A percentile compares a stretch with the other conserved stretches of the same genome.
These are phyloP conservation scores for Ulota crispa DNA, from an alignment of 225 moss, liverwort and hornwort genomes.

Conservation along the genomic window DNA sequence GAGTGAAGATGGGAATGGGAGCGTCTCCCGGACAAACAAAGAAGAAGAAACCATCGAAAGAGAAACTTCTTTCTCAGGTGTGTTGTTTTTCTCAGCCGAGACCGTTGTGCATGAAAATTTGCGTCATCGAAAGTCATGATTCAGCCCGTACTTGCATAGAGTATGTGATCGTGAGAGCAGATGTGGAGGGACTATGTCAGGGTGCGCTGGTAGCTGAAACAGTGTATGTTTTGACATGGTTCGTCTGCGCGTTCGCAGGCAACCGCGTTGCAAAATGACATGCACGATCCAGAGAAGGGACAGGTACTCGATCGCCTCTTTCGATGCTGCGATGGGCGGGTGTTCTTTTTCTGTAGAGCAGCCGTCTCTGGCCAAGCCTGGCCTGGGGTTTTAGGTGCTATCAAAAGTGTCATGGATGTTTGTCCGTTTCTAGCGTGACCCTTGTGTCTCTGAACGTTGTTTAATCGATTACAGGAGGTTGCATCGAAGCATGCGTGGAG, in stretches of 20 bases:
- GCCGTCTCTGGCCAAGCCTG: neutral
- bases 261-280: slow-evolving; percentile 70
- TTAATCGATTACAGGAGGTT: slow-evolving; percentile 58
- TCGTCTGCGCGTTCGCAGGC: slow-evolving; percentile 52
- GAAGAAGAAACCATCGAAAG: slow-evolving; percentile 77
- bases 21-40: slow-evolving; percentile 48
- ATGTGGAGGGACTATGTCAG: neutral
- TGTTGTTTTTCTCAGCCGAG: neutral
- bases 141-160: neutral
- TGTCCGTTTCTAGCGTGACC: neutral
- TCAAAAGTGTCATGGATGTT: neutral
- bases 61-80: slow-evolving; percentile 80
- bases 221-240: slow-evolving; percentile 1
- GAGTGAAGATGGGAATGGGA: slow-evolving; percentile 89
- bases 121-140: neutral
- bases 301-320: slow-evolving; percentile 44
- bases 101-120: neutral
- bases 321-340: neutral
- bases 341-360: neutral
- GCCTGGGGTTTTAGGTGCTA: neutral
- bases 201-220: neutral
- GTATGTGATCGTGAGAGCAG: neutral
- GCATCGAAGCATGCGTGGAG: slow-evolving; percentile 81
- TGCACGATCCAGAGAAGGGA: slow-evolving; percentile 92
- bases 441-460: neutral